A percentile compares a stretch with the other conserved stretches of the same genome.
phyloP scores from a whole-genome alignment of 805 yeast genomes.

The Kluyveromyces dobzhanskii region DNA sequence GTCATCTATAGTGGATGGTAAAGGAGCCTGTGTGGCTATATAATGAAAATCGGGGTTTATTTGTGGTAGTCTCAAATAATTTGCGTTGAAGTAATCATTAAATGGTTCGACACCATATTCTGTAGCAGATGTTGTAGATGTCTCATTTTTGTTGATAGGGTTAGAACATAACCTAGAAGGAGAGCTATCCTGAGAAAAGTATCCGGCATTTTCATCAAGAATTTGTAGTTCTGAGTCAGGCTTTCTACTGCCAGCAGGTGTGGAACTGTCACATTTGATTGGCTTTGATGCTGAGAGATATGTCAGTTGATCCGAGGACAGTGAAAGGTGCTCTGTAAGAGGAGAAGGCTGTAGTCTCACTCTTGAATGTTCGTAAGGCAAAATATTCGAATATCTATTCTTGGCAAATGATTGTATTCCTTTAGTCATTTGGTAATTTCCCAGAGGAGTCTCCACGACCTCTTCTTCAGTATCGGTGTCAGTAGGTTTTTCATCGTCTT shows the following conservation, averaged over 20 bases:
- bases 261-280: background rate
- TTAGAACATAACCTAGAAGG: slow-evolving; percentile 4
- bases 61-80: slow-evolving; percentile 44
- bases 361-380: slow-evolving; percentile 78
- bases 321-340: slow-evolving; percentile 8
- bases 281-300: background rate
- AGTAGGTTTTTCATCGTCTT: background rate
- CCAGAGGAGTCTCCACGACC: slow-evolving; percentile 20
- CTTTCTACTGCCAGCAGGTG: background rate
- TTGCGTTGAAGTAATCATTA: slow-evolving; percentile 78
- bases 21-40: slow-evolving; percentile 90
- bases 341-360: slow-evolving; percentile 41
- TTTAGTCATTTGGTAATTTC: slow-evolving; percentile 39
- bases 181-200: slow-evolving; percentile 3
- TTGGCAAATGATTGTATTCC: slow-evolving; percentile 75
- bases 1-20: slow-evolving; percentile 67
- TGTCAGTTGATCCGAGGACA: slow-evolving; percentile 1
- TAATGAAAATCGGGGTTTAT: slow-evolving; percentile 37
- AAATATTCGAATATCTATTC: slow-evolving; percentile 79
- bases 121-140: background rate
- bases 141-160: slow-evolving; percentile 5
- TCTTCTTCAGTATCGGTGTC: slow-evolving; percentile 4
- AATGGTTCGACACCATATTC: slow-evolving; percentile 8
- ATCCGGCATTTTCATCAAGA: slow-evolving; percentile 26
- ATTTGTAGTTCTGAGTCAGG: background rate